phyloP scores from a whole-genome alignment of 2,329 filamentous ascomycete species.

The Aspergillus tubingensis region DNA sequence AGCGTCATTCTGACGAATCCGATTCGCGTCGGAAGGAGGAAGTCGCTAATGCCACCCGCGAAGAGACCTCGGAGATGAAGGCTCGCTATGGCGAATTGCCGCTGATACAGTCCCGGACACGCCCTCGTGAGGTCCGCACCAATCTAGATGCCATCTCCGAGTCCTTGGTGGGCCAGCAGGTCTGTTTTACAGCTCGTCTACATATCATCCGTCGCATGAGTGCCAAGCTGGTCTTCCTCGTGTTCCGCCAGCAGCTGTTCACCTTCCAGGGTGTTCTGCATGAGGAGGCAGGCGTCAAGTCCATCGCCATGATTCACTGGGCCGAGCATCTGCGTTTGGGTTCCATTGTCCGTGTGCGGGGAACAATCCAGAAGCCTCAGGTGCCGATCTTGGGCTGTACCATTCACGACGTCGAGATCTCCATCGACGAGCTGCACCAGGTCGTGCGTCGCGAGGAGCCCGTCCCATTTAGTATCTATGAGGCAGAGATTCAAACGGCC shows the following conservation, averaged over 20 bases:
- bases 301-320: slow-evolving; percentile 80
- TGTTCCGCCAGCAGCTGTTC: slow-evolving; percentile 79
- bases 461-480: slow-evolving; percentile 69
- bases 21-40: slow-evolving; percentile 46
- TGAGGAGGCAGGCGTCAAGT: slow-evolving; percentile 61
- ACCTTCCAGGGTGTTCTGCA: slow-evolving; percentile 83
- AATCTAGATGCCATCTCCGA: slow-evolving; percentile 55
- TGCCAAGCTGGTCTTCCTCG: slow-evolving; percentile 77
- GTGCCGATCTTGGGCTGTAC: slow-evolving; percentile 74
- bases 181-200: slow-evolving; percentile 70
- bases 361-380: slow-evolving; percentile 70
- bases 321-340: slow-evolving; percentile 79
- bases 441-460: slow-evolving; percentile 63
- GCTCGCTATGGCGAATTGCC: slow-evolving; percentile 60
- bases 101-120: slow-evolving; percentile 59
- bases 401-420: slow-evolving; percentile 74
- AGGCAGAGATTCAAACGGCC: slow-evolving; percentile 63
- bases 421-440: slow-evolving; percentile 66
- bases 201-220: slow-evolving; percentile 82
- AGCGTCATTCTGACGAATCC: slow-evolving; percentile 43
- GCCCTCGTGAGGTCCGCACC: slow-evolving; percentile 50
- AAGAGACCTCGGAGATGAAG: slow-evolving; percentile 61
- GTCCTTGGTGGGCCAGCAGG: slow-evolving; percentile 58
- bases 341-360: slow-evolving; percentile 74
- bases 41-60: slow-evolving; percentile 48